phyloP scores from a whole-genome alignment of 129 eudicot species.

The Ambrosia trifida region DNA sequence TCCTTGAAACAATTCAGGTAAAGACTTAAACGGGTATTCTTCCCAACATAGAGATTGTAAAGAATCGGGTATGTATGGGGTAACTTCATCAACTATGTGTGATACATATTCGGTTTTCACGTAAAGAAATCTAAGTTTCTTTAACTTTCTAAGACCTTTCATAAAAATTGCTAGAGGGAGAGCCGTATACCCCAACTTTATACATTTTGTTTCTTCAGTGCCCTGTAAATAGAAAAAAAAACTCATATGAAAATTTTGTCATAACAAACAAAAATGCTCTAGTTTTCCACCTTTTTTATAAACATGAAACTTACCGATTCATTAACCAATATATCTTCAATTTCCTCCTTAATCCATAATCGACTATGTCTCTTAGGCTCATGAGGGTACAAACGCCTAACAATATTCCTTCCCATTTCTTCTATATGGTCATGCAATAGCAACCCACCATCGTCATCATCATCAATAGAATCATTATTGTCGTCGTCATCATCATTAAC shows the following conservation, averaged over 20 bases:
- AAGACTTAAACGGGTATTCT: neutral
- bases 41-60: neutral
- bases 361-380: conserved; percentile 10
- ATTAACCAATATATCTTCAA: neutral
- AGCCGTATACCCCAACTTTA: neutral
- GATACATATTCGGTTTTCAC: no score
- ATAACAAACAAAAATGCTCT: neutral
- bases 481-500: no score
- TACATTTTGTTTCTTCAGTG: conserved; percentile 8
- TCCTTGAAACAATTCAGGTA: neutral
- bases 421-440: conserved; percentile 15
- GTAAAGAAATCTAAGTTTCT: conserved; percentile 7
- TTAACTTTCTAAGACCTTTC: conserved; percentile 14
- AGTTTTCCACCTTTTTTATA: neutral
- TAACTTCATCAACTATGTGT: neutral
- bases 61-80: neutral
- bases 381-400: neutral
- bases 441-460: no score
- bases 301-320: neutral
- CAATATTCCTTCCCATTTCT: conserved; percentile 12
- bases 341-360: conserved; percentile 4
- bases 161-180: neutral
- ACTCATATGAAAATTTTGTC: neutral
- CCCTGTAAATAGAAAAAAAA: neutral
- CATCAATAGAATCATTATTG: no score